A percentile compares a stretch with the other conserved stretches of the same genome.
Conservation (phyloP, 2,329 filamentous ascomycete species). For the Scytalidium sp. region DNA sequence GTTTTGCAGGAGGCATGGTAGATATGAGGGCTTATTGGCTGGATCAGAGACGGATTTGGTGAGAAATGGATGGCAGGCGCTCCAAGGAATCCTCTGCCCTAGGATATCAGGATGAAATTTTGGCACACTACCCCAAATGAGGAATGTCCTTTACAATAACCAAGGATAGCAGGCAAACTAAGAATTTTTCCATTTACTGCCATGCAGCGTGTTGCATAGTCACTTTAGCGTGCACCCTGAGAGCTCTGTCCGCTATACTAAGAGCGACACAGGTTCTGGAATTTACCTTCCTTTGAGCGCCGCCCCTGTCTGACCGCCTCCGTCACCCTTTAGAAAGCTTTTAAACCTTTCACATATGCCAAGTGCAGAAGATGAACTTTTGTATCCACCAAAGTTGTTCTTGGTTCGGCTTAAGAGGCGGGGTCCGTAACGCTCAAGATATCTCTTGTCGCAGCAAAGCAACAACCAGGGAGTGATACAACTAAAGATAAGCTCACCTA, state of each 20-base stretch:
- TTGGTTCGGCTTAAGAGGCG: not conserved
- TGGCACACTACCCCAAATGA: no score
- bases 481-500: conserved; percentile 29
- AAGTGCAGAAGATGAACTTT: not conserved
- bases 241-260: not conserved
- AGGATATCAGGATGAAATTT: no score
- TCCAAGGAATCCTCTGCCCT: not conserved
- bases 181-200: not conserved
- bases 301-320: not conserved
- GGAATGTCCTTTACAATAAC: no score
- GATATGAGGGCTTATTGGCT: not conserved
- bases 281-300: not conserved
- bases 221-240: not conserved
- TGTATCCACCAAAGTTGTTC: not conserved
- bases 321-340: not conserved
- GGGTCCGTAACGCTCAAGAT: not conserved
- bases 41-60: not conserved
- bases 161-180: no score
- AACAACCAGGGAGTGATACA: not conserved
- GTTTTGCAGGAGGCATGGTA: not conserved
- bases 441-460: not conserved
- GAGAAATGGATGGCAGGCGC: not conserved
- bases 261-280: not conserved
- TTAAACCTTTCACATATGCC: not conserved
- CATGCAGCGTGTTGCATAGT: not conserved